Base-by-base conservation (phyloP, 345 rosid species). In the Rhodomyrtus tomentosa region DNA sequence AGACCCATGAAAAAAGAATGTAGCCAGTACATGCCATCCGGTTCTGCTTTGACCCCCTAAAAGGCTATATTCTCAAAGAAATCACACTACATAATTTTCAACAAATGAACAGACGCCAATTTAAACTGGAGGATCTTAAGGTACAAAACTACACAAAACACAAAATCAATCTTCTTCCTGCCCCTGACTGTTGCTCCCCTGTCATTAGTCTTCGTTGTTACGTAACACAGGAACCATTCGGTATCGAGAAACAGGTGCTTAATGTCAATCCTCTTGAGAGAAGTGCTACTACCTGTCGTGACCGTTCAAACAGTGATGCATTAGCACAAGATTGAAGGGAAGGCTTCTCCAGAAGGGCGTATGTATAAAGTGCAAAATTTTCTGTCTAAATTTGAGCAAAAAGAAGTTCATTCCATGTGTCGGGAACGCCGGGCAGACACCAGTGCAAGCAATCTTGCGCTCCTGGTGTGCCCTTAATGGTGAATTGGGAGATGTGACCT, bases 341-440 rank as follows among this genome's bases (percentile, higher is more conserved):
- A 68, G 79, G 79, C 79, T 68, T 68, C 45, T 36, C 25, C 45
- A 0, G 45, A 68, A 68, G 4, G 25, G 45, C 36, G 45, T 36
- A 32, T 68, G 45, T 36, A 32, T 32, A 0, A 18, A 68, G 76
- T 36, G 15, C 15, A 81, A 29, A 51, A 51, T 51, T 48, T 51
- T 25, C 40, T 50, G 40, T 81, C 83, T 82, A 87, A 79, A 90
- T 53, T 29, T 84, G 90, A 40, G 91, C 91, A 29, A 81, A 52
- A 50, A 92, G 92, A 54, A 92, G 56, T 85, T 92, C 90, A 53
- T 92, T 92, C 93, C 93, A 92, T 21, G 93, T 84, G 82, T 90
- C 92, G 1, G 93, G 92, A 83, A 92, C 86, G 16, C 94, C 93
- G 7, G 92, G 91, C 72, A 92, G 85, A 85, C 92, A 92, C 92